Evolutionary conservation across 352 stramenopile genomes (phyloP).

Genomic region (Stephanocyclus meneghinianus): DNA sequence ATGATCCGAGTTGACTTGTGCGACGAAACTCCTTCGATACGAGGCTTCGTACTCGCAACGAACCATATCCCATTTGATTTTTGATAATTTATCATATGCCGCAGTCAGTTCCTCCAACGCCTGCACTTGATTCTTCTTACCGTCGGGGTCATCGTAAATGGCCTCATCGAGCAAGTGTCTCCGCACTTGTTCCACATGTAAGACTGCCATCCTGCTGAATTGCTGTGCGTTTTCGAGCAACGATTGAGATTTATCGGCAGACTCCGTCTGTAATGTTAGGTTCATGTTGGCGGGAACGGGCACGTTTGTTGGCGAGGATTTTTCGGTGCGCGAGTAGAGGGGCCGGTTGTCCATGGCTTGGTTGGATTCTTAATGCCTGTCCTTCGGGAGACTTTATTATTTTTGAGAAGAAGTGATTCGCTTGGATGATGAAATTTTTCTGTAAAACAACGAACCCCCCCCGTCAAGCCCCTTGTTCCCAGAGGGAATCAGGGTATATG

Average conservation of each 20-base stretch:
- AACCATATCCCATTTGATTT: constrained; percentile 43
- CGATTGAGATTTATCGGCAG: background rate
- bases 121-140: background rate
- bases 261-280: background rate
- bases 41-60: constrained; percentile 26
- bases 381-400: too few relatives aligned
- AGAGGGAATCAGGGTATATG: too few relatives aligned
- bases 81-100: constrained; percentile 35
- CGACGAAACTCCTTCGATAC: constrained; percentile 13
- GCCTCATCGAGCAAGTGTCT: constrained; percentile 13
- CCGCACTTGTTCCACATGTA: constrained; percentile 35
- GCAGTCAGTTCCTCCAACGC: constrained; percentile 36
- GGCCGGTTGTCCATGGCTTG: constrained; percentile 13
- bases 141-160: background rate
- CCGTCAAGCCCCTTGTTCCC: too few relatives aligned
- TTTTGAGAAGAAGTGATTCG: too few relatives aligned
- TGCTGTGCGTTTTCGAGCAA: constrained; percentile 31
- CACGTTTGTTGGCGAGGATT: constrained; percentile 2
- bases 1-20: background rate
- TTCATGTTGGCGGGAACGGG: background rate
- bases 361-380: too few relatives aligned
- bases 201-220: constrained; percentile 32
- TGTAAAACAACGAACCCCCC: too few relatives aligned
- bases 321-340: constrained; percentile 25
- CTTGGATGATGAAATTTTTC: too few relatives aligned